Evolutionary conservation across 441 rosid genomes (phyloP), one percentile per base, ranked within the genome.

Genomic region (Brassica balearica): DNA sequence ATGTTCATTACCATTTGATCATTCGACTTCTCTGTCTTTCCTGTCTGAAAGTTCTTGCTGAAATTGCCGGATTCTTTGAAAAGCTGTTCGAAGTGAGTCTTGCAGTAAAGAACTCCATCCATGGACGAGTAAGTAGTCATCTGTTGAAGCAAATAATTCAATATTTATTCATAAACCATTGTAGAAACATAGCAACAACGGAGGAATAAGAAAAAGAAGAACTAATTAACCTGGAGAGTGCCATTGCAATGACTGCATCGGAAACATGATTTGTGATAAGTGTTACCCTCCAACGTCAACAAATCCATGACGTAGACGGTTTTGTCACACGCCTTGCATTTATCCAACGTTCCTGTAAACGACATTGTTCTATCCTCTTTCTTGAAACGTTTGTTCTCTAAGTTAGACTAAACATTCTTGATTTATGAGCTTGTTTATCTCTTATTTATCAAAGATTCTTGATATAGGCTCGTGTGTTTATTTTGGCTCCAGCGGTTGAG

Each of bases 31-130:
- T 77, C 80, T 36, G 59, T 14, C 71, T 77, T 77, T 64, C 75
- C 80, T 7, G 88, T 56, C 64, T 89, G 96, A 58, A 94, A 94
- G 74, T 92, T 94, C 89, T 92, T 94, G 88, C 61, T 56, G 61
- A 17, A 56, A 19, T 56, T 56, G 4, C 97, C 98, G 77, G 96
- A 89, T 84, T 94, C 98, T 86, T 92, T 94, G 84, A 89, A 94
- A 38, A 94, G 95, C 75, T 91, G 97, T 82, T 94, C 98, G 60
- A 92, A 94, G 80, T 94, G 97, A 77, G 95, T 17, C 88, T 87
- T 94, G 83, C 98, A 94, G 79, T 88, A 94, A 38, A 94, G 89
- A 67, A 94, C 90, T 64, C 97, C 98, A 81, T 94, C 98, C 97
- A 94, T 94, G 60, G 97, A 94, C 32, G 97, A 92, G 85, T 94